Percentiles rank a stretch among this genome's conserved stretches.
Conservation (phyloP, 192 early-diverging fungal genomes). For the Physocladia obscura region DNA sequence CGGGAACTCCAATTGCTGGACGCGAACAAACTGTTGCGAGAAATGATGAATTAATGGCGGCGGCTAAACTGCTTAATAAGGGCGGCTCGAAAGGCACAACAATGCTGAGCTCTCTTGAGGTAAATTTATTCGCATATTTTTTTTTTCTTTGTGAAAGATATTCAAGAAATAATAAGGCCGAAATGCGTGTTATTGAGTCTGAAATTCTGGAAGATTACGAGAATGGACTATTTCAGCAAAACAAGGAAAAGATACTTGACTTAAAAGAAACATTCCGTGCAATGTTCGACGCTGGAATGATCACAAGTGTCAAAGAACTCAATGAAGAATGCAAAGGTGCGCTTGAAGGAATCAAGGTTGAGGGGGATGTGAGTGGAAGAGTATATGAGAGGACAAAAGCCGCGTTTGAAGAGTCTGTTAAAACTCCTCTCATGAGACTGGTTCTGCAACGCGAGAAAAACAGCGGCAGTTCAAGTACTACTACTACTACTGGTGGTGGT, state of each 20-base stretch:
- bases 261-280: neutral
- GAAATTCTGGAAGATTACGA: slow-evolving; percentile 26
- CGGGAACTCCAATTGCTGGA: slow-evolving; percentile 16
- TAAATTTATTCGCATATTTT: neutral
- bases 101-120: slow-evolving; percentile 16
- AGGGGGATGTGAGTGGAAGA: slow-evolving; percentile 16
- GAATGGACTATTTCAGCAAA: slow-evolving; percentile 11
- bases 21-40: slow-evolving; percentile 18
- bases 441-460: neutral
- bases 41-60: slow-evolving; percentile 23
- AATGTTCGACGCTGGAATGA: slow-evolving; percentile 17
- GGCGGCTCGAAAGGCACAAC: neutral
- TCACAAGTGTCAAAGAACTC: slow-evolving; percentile 1
- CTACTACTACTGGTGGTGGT: neutral
- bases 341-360: slow-evolving; percentile 7
- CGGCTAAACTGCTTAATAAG: neutral
- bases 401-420: slow-evolving; percentile 15
- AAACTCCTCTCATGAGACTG: slow-evolving; percentile 1
- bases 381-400: slow-evolving; percentile 13
- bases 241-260: slow-evolving; percentile 12
- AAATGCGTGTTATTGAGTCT: slow-evolving; percentile 27
- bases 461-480: too few species aligned
- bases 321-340: slow-evolving; percentile 25
- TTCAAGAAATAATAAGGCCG: neutral
- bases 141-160: neutral